These are phyloP conservation scores for Magnusiomyces clavatus DNA, from an alignment of 1,139 yeast genomes.

Conservation along the genomic window DNA sequence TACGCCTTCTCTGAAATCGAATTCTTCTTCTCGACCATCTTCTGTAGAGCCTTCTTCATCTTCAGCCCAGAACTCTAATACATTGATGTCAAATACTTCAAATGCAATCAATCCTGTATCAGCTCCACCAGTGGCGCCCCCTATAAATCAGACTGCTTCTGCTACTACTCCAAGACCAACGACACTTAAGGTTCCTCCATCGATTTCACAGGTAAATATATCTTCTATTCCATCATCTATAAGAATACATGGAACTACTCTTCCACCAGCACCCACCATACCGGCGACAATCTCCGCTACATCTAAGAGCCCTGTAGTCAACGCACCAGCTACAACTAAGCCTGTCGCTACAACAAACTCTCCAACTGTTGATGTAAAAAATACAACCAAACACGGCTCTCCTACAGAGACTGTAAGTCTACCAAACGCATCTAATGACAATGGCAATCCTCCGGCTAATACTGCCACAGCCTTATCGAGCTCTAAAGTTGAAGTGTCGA, in stretches of 20 bases:
- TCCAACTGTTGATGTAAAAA: background rate
- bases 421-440: no score
- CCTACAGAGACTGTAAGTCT: no score
- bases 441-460: no score
- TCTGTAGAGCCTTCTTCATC: conserved; percentile 4
- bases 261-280: background rate
- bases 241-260: background rate
- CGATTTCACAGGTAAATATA: conserved; percentile 1
- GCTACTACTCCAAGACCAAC: conserved; percentile 1
- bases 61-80: conserved; percentile 10
- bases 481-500: no score
- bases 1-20: background rate
- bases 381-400: no score
- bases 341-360: background rate
- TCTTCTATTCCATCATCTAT: conserved; percentile 2
- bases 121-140: conserved; percentile 24
- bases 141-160: conserved; percentile 11
- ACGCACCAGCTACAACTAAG: background rate
- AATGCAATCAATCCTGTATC: conserved; percentile 17
- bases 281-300: background rate
- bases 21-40: conserved; percentile 1
- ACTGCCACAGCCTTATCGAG: no score
- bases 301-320: background rate
- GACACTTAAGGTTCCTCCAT: conserved; percentile 1
- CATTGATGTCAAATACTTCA: conserved; percentile 12